A percentile compares a stretch with the other conserved stretches of the same genome.
Evolutionary conservation across 208 protist genomes (phyloP).

Genomic region (Trypanosoma congolense): DNA sequence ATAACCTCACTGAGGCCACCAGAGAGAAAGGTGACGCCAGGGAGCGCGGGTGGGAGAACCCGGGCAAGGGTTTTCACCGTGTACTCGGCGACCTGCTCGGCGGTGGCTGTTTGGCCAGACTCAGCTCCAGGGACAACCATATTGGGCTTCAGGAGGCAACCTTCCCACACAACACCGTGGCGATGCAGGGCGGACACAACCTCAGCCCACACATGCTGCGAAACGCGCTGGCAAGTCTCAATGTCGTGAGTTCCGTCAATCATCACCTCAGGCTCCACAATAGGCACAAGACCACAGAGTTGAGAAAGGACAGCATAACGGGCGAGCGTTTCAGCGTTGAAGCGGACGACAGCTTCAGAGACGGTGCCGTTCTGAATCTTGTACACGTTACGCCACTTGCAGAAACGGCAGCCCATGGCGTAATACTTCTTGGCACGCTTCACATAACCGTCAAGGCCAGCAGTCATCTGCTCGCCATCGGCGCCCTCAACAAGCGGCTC

Average conservation of each 20-base stretch:
- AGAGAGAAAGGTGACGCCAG: constrained; percentile 94
- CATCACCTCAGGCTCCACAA: constrained; percentile 97
- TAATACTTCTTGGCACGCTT: constrained; percentile 92
- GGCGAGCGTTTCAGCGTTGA: constrained; percentile 93
- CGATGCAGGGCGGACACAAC: constrained; percentile 82
- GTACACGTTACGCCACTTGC: constrained; percentile 95
- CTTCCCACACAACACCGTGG: constrained; percentile 93
- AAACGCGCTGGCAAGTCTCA: constrained; percentile 76
- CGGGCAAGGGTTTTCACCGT: constrained; percentile 90
- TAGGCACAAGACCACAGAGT: constrained; percentile 94
- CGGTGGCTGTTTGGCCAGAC: constrained; percentile 43
- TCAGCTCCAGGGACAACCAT: constrained; percentile 93
- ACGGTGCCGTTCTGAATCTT: constrained; percentile 91
- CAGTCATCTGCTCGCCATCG: constrained; percentile 90
- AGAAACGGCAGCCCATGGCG: constrained; percentile 93
- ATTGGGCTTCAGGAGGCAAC: constrained; percentile 96
- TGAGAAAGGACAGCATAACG: constrained; percentile 95
- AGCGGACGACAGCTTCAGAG: constrained; percentile 82
- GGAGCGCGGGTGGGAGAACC: constrained; percentile 92
- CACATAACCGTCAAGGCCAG: constrained; percentile 93
- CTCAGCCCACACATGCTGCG: constrained; percentile 79
- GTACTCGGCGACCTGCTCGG: constrained; percentile 80
- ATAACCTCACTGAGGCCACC: constrained; percentile 95
- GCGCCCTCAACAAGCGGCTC: constrained; percentile 75
- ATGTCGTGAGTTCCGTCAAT: constrained; percentile 94